Evolutionary conservation across 2,329 filamentous ascomycete species (phyloP).

Genomic region (Ceratocystis variospora): DNA sequence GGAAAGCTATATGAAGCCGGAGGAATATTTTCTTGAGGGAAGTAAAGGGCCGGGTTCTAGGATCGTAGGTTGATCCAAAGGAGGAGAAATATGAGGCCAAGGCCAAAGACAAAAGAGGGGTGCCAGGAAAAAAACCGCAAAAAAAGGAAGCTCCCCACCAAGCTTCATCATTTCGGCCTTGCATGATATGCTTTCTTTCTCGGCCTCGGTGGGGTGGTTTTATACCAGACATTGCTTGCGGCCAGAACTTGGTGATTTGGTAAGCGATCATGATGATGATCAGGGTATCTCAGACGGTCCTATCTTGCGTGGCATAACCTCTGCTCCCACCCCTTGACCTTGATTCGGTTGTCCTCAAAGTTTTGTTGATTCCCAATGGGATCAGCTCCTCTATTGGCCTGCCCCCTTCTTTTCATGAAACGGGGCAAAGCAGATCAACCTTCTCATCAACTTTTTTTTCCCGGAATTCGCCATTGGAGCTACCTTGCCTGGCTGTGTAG

Average conservation of each 20-base stretch:
- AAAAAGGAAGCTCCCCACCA: not conserved
- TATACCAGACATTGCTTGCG: not conserved
- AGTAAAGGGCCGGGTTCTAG: not conserved
- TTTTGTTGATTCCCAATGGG: no score
- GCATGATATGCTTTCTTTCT: not conserved
- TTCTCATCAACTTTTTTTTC: no score
- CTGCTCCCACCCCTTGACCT: not conserved
- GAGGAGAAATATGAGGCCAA: not conserved
- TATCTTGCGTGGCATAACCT: not conserved
- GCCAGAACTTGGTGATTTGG: not conserved
- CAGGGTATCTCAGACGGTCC: not conserved
- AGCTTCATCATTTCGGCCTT: not conserved
- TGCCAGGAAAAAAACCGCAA: not conserved
- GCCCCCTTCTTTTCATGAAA: not conserved
- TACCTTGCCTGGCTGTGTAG: not conserved
- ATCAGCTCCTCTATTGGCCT: no score
- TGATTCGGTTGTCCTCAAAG: no score
- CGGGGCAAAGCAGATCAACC: not conserved
- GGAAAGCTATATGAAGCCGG: not conserved
- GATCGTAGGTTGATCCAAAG: constrained; percentile 5
- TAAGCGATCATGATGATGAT: not conserved
- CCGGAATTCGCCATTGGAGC: not conserved
- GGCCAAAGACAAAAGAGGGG: not conserved
- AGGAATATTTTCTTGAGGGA: not conserved
- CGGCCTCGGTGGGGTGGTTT: not conserved